phyloP scores from a whole-genome alignment of 305 asterid species.

The Fraxinus greggii region DNA sequence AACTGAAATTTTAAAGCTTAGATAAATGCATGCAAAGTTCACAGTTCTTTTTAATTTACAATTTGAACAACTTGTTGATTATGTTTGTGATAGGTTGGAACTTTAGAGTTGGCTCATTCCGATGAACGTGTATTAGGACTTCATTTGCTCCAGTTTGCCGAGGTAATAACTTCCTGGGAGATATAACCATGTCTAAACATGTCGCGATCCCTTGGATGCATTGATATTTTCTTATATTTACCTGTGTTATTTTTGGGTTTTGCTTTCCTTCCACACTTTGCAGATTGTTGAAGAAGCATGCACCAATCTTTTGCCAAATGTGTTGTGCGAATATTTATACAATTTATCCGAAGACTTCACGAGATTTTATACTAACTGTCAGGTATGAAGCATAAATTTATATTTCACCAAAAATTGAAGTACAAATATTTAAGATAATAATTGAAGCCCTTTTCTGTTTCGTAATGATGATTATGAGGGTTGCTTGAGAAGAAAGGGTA shows the following conservation, averaged over 20 bases:
- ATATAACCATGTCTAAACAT: neutral
- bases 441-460: neutral
- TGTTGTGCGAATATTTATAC: constrained; percentile 77
- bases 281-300: constrained; percentile 85
- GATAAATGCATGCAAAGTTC: neutral
- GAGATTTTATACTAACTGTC: constrained; percentile 76
- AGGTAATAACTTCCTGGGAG: constrained; percentile 40
- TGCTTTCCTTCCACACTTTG: constrained; percentile 15
- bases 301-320: constrained; percentile 63
- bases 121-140: constrained; percentile 77
- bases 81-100: constrained; percentile 50
- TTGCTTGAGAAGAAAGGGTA: neutral
- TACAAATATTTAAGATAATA: neutral
- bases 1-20: neutral
- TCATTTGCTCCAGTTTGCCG: constrained; percentile 82
- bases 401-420: neutral
- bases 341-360: constrained; percentile 86
- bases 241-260: constrained; percentile 13
- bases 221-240: neutral
- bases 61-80: neutral
- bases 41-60: neutral
- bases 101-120: constrained; percentile 61
- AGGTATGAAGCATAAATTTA: constrained; percentile 45
- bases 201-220: neutral
- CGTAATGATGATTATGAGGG: neutral